Conservation (phyloP, 2,329 filamentous ascomycete species). For the Akanthomyces dipterigenus region DNA sequence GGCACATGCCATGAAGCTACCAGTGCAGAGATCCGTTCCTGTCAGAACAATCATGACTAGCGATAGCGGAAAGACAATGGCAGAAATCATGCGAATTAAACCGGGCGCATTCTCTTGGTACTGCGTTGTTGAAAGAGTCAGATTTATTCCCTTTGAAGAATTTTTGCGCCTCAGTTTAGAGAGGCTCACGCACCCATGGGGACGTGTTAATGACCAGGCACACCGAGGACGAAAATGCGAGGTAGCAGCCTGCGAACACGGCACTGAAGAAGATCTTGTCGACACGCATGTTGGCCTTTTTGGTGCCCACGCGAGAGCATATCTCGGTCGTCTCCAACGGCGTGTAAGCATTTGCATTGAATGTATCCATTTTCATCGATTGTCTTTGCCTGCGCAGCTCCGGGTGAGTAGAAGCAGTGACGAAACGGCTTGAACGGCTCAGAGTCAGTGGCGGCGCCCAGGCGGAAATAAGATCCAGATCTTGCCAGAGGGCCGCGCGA, state of each 20-base stretch:
- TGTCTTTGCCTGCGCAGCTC: not conserved
- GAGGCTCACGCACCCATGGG: slow-evolving; percentile 29
- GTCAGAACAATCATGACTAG: slow-evolving; percentile 42
- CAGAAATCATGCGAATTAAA: slow-evolving; percentile 37
- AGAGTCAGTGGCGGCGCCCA: not conserved
- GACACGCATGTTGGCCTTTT: slow-evolving; percentile 45
- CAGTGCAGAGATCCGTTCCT: slow-evolving; percentile 42
- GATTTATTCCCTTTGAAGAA: not conserved
- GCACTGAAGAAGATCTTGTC: slow-evolving; percentile 47
- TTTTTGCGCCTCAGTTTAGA: not conserved
- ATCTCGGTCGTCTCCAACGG: slow-evolving; percentile 44
- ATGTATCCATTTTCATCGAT: not conserved
- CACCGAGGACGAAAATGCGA: slow-evolving; percentile 44
- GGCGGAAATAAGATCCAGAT: not conserved
- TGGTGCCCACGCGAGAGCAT: slow-evolving; percentile 40
- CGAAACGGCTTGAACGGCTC: not conserved
- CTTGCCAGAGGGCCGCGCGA: not conserved
- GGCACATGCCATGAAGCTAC: slow-evolving; percentile 33
- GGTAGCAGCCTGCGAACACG: slow-evolving; percentile 43
- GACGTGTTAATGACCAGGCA: slow-evolving; percentile 37
- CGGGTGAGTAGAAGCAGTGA: not conserved
- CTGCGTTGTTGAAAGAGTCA: not conserved
- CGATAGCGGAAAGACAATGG: slow-evolving; percentile 42
- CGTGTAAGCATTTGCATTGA: slow-evolving; percentile 30
- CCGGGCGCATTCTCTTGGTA: slow-evolving; percentile 42